phyloP scores from a whole-genome alignment of 176 grass and related monocot genomes.

The Bothriochloa decipiens region DNA sequence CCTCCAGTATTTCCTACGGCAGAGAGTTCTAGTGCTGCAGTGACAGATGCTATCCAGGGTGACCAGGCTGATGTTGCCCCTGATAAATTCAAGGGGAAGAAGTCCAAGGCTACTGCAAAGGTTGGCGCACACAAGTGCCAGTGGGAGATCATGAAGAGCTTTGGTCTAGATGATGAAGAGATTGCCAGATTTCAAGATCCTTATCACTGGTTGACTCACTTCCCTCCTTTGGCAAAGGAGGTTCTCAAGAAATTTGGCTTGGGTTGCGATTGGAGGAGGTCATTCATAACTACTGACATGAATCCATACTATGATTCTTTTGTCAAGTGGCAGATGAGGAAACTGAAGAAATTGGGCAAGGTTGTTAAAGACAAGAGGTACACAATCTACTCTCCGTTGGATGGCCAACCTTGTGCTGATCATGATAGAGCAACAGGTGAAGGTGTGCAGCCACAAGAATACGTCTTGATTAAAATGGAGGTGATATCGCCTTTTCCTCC shows the following conservation, averaged over 20 bases:
- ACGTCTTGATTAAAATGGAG: slow-evolving; percentile 85
- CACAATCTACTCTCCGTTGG: slow-evolving; percentile 77
- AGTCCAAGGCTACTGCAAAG: slow-evolving; percentile 69
- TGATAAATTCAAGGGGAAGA: slow-evolving; percentile 80
- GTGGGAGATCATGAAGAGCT: slow-evolving; percentile 84
- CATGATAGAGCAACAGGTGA: slow-evolving; percentile 72
- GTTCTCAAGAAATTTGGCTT: slow-evolving; percentile 69
- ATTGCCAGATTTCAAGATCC: slow-evolving; percentile 75
- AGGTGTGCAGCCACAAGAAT: slow-evolving; percentile 76
- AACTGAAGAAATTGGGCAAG: slow-evolving; percentile 64
- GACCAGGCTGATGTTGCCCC: slow-evolving; percentile 16
- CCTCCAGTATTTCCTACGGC: background rate
- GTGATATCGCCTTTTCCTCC: slow-evolving; percentile 60
- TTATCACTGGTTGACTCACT: slow-evolving; percentile 64
- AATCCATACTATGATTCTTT: slow-evolving; percentile 81
- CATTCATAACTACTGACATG: slow-evolving; percentile 75
- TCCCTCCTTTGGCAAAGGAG: slow-evolving; percentile 65
- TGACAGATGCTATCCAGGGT: background rate
- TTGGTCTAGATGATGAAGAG: slow-evolving; percentile 56
- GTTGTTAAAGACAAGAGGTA: slow-evolving; percentile 81
- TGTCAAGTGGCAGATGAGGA: slow-evolving; percentile 83
- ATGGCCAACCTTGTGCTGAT: slow-evolving; percentile 82
- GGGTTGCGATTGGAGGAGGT: slow-evolving; percentile 70
- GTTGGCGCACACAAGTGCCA: slow-evolving; percentile 56
- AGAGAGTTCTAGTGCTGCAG: background rate